Conservation (phyloP, 306 rosid genomes). For the Malus fusca region DNA sequence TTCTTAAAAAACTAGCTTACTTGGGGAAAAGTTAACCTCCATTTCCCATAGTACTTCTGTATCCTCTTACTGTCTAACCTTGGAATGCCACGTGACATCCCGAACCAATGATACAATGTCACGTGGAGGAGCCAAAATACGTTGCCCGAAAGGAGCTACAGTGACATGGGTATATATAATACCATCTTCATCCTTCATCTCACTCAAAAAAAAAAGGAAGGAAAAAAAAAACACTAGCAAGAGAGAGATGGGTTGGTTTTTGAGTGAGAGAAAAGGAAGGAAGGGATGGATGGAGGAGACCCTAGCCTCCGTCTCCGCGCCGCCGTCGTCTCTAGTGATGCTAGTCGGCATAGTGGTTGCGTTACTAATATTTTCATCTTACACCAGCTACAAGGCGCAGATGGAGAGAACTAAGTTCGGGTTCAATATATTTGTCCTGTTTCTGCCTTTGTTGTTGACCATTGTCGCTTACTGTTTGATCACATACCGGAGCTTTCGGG, state of each 20-base stretch:
- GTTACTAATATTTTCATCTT: conserved; percentile 46
- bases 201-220: background rate
- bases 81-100: background rate
- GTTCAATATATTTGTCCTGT: conserved; percentile 35
- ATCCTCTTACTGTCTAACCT: background rate
- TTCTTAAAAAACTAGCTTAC: background rate
- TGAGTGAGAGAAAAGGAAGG: conserved; percentile 49
- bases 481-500: conserved; percentile 25
- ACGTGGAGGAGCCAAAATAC: background rate
- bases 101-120: background rate
- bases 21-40: background rate
- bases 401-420: conserved; percentile 26
- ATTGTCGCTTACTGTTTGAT: conserved; percentile 33
- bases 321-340: conserved; percentile 47
- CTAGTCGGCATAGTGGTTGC: conserved; percentile 39
- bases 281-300: conserved; percentile 46
- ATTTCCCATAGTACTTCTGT: background rate
- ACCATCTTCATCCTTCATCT: background rate
- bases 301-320: conserved; percentile 33
- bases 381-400: conserved; percentile 38
- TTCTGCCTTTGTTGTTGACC: conserved; percentile 45
- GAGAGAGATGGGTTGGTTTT: conserved; percentile 46
- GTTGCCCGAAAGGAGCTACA: background rate
- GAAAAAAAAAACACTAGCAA: background rate
- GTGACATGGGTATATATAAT: background rate